Conservation (phyloP, 2,329 filamentous ascomycete genomes). For the Colletotrichum euphorbiae region DNA sequence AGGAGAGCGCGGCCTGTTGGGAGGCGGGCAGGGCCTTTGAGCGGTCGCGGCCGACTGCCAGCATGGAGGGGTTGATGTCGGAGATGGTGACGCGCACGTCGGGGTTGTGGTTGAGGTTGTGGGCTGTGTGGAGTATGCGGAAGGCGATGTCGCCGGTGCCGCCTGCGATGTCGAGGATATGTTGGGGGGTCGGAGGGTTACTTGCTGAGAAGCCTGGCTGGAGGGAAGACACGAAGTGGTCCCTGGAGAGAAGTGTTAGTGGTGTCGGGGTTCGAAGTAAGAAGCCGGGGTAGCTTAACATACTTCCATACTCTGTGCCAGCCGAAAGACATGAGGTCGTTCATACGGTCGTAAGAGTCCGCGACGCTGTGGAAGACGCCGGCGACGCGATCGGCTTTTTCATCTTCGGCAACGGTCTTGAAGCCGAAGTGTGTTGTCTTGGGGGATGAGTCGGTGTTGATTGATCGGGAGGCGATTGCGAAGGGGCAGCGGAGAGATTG, state of each 20-base stretch:
- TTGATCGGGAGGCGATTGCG: conserved; percentile 45
- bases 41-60: conserved; percentile 86
- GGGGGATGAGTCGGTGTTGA: conserved; percentile 49
- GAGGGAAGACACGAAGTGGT: conserved; percentile 92
- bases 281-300: conserved; percentile 44
- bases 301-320: conserved; percentile 96
- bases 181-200: conserved; percentile 62
- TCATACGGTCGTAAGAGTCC: conserved; percentile 96
- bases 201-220: conserved; percentile 77
- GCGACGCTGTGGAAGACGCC: conserved; percentile 96
- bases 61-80: conserved; percentile 97
- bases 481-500: conserved; percentile 42
- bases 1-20: conserved; percentile 71
- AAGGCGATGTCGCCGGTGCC: conserved; percentile 98
- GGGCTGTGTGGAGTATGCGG: conserved; percentile 90
- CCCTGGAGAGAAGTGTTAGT: conserved; percentile 56
- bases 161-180: conserved; percentile 96
- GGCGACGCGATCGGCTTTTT: conserved; percentile 80
- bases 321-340: conserved; percentile 98
- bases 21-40: conserved; percentile 68
- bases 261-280: not conserved
- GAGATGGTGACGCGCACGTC: conserved; percentile 88
- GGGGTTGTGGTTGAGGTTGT: conserved; percentile 75
- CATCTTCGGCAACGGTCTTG: conserved; percentile 81
- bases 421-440: conserved; percentile 91